Conservation (phyloP, 106 monocot genomes). For the Apostasia ramifera region DNA sequence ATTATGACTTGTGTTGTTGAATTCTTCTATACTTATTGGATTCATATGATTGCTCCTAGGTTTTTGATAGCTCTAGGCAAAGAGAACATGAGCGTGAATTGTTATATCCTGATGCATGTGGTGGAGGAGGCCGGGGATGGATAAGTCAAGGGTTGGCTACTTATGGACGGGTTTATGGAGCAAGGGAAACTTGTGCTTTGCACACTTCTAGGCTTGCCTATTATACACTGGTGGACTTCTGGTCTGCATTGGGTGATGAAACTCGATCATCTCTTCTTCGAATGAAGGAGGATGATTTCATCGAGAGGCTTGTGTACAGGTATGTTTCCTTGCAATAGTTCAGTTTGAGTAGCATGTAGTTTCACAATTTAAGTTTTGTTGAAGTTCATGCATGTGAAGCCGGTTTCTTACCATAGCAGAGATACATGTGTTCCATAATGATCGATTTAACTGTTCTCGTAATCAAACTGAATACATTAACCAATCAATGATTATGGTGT, state of each 20-base stretch:
- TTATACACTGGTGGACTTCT: conserved; percentile 84
- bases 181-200: conserved; percentile 89
- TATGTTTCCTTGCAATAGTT: conserved; percentile 13
- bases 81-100: conserved; percentile 90
- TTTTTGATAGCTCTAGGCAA: conserved; percentile 78
- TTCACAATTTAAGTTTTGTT: neutral
- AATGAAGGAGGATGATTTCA: conserved; percentile 99
- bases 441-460: too few relatives aligned
- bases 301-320: conserved; percentile 94
- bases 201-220: conserved; percentile 94
- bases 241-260: conserved; percentile 77
- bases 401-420: neutral
- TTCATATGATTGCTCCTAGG: conserved; percentile 28
- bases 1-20: neutral
- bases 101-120: conserved; percentile 97
- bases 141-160: conserved; percentile 84
- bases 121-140: conserved; percentile 93
- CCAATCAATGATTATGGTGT: too few relatives aligned
- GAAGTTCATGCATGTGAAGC: neutral
- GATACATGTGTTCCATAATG: neutral
- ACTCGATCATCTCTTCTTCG: conserved; percentile 65
- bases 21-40: neutral
- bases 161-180: conserved; percentile 78
- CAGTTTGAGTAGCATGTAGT: neutral
- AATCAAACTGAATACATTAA: too few relatives aligned